phyloP scores from a whole-genome alignment of 257 asterid genomes.

The Cordia subcordata region DNA sequence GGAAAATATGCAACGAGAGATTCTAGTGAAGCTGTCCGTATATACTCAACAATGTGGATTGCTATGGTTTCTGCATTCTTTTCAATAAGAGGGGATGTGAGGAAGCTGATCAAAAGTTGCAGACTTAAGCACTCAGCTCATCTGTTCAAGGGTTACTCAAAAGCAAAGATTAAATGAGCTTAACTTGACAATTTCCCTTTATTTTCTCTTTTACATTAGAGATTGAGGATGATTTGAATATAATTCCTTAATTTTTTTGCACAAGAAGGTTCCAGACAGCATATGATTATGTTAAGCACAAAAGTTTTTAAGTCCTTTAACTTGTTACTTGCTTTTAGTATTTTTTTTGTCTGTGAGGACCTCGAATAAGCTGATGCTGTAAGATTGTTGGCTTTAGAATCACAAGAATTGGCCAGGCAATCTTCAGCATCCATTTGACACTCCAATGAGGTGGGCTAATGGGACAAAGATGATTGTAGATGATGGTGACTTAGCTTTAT shows the following conservation, averaged over 20 bases:
- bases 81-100: conserved; percentile 46
- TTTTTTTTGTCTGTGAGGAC: too few relatives aligned
- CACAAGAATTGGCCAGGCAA: too few relatives aligned
- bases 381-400: too few relatives aligned
- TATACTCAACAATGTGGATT: conserved; percentile 41
- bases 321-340: too few relatives aligned
- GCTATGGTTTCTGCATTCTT: conserved; percentile 41
- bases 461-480: too few relatives aligned
- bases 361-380: too few relatives aligned
- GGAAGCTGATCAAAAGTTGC: conserved; percentile 38
- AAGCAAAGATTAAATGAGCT: conserved; percentile 27
- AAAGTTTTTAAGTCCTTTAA: too few relatives aligned
- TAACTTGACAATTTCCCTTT: not conserved
- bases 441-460: too few relatives aligned
- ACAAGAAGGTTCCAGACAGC: not conserved
- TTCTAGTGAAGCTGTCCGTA: conserved; percentile 13
- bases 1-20: conserved; percentile 17
- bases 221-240: not conserved
- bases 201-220: not conserved
- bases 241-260: too few relatives aligned
- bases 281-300: too few relatives aligned
- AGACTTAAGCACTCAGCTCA: conserved; percentile 12
- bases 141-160: conserved; percentile 12
- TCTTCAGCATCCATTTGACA: too few relatives aligned
- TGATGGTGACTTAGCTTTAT: too few relatives aligned